Base-by-base conservation (phyloP, 192 early-diverging fungal genomes). In the Hyaloraphidium curvatum region DNA sequence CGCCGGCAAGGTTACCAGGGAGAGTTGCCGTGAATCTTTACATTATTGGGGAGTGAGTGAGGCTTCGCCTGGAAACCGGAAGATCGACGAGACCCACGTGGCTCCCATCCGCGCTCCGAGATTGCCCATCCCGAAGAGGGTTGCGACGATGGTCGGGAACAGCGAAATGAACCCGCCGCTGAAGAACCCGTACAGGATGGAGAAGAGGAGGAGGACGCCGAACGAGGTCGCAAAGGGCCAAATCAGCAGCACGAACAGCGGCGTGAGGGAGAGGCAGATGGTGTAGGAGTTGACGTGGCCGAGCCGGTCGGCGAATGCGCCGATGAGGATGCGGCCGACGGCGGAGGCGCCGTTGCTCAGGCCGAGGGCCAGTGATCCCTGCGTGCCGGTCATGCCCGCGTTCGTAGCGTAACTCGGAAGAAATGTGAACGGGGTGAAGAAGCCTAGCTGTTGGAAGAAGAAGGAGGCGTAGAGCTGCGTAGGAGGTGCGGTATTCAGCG, bases 271-370 rank as follows among this genome's bases (percentile, higher is more conserved):
- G 14, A 22, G 43, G 43, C 43, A 48, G 25, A 48, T 5, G 43
- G 25, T 14, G 43, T 22, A 48, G 43, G 43, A 14, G 25, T 48
- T 48, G 25, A 48, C 43, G 43, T 48, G 43, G 19, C 43, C 43
- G 25, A 48, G 14, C 7, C 43, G 11, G 43, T 48, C 43, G 4
- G 80, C 79, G 43, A 25, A 14, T 11, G 25, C 25, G 43, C 43
- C 43, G 17, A 14, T 22, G 43, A 72, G 52, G 51, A 84, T 66
- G 33, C 82, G 70, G 2, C 82, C 82, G 5, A 77, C 50, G 51
- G 71, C 77, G 1, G 73, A 69, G 2, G 77, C 76, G 21, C 73
- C 80, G 55, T 82, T 84, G 17, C 76, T 69, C 28, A 87, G 57
- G 39, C 77, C 76, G 26, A 83, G 57, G 39, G 83, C 63, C 59